Base-by-base conservation (phyloP, 2,329 filamentous ascomycete species). In the Alternaria metachromatica region DNA sequence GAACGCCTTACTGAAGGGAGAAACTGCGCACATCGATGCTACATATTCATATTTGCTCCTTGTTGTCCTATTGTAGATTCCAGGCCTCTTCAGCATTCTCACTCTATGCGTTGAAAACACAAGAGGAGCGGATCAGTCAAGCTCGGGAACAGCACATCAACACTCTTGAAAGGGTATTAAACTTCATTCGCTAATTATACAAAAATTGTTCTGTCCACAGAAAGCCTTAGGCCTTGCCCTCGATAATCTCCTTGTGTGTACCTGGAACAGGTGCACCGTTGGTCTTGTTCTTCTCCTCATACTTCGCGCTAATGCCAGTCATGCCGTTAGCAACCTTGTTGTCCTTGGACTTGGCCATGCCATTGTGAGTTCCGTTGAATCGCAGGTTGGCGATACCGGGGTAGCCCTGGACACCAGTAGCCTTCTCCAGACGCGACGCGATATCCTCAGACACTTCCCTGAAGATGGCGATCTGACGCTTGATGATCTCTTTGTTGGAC, bases 401-500 rank as follows among this genome's bases (percentile, higher is more conserved):
- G 61, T 90, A 89, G 0, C 87, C 88, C 80, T 88, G 85, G 15
- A 89, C 81, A 0, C 88, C 87, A 3, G 87, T 89, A 0, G 87
- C 87, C 82, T 89, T 89, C 82, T 90, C 88, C 0, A 90, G 73
- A 1, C 87, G 80, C 10, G 79, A 74, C 0, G 87, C 88, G 26
- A 90, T 80, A 54, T 90, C 87, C 0, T 85, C 81, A 7, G 84
- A 85, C 0, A 90, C 88, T 72, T 90, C 87, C 2, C 88, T 82
- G 83, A 90, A 90, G 73, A 90, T 90, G 56, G 83, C 85, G 63
- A 90, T 89, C 78, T 90, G 87, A 15, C 88, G 81, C 83, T 88
- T 89, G 76, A 90, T 81, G 4, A 89, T 85, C 75, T 90, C 88
- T 67, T 88, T 80, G 46, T 88, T 81, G 53, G 80, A 81, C 75